Base-by-base conservation (phyloP, 129 eudicot species). In the Smallanthus sonchifolius region DNA sequence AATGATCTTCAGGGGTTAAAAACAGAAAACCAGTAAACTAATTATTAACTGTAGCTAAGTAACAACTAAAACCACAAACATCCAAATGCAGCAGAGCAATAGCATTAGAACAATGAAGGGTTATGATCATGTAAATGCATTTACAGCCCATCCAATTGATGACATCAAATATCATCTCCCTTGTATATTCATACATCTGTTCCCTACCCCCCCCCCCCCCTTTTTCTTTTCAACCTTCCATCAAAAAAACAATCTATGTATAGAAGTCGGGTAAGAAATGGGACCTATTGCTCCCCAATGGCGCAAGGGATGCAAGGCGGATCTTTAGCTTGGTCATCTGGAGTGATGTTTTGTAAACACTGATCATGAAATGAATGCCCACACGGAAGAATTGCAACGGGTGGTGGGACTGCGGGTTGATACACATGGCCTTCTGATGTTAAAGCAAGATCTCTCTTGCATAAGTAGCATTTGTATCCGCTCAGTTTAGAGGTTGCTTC, bases 301-400 rank as follows among this genome's bases (percentile, higher is more conserved):
- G 84, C 95, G 47, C 97, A 91, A 79, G 95, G 95, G 65, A 91
- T 88, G 74, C 97, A 91, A 32, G 97, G 97, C 14, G 97, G 97
- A 35, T 77, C 70, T 76, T 86, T 83, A 1, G 77, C 40, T 32
- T 88, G 92, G 67, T 84, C 95, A 75, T 81, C 28, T 0, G 97
- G 95, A 20, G 92, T 91, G 69, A 91, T 91, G 7, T 36, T 64
- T 13, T 80, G 77, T 79, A 88, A 73, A 77, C 97, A 91, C 15
- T 79, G 75, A 71, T 88, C 95, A 49, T 91, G 97, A 84, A 91
- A 91, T 48, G 87, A 79, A 80, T 91, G 97, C 30, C 95, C 90
- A 42, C 97, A 91, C 20, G 90, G 87, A 60, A 91, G 92, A 81
- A 91, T 84, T 15, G 92, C 97, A 44, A 81, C 88, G 7, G 87